Percentiles rank a stretch among this genome's conserved stretches.
phyloP scores from a whole-genome alignment of 106 monocot species.

The Allium sativum region DNA sequence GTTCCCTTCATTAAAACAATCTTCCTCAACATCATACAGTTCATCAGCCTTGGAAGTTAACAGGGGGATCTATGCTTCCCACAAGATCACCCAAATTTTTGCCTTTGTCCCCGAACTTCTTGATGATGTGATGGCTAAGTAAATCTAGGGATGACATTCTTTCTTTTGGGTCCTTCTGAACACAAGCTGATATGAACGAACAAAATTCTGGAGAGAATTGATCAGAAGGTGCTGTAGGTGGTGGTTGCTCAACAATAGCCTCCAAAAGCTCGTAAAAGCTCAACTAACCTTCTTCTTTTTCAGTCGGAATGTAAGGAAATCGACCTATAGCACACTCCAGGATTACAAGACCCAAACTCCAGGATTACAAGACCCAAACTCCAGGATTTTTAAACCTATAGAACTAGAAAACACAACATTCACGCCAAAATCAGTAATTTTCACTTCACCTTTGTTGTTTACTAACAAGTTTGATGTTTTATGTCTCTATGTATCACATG shows the following conservation, averaged over 20 bases:
- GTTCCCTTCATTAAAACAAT: no score
- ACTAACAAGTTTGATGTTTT: conserved; percentile 78
- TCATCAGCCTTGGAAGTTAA: conserved; percentile 30
- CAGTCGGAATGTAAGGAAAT: conserved; percentile 71
- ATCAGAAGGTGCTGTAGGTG: conserved; percentile 80
- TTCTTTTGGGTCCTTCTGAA: conserved; percentile 68
- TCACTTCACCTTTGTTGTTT: conserved; percentile 73
- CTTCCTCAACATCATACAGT: no score
- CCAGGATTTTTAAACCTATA: conserved; percentile 88
- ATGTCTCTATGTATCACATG: conserved; percentile 93
- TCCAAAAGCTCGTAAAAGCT: conserved; percentile 95
- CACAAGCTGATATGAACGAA: conserved; percentile 84
- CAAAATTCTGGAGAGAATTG: conserved; percentile 98
- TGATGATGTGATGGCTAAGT: conserved; percentile 82
- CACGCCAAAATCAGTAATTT: conserved; percentile 96
- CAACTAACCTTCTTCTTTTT: conserved; percentile 56
- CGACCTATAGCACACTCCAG: conserved; percentile 92
- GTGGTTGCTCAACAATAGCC: conserved; percentile 77
- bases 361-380: conserved; percentile 75
- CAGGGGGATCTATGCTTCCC: conserved; percentile 56
- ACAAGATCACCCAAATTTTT: conserved; percentile 61
- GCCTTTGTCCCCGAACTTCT: conserved; percentile 90
- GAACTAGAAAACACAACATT: conserved; percentile 80
- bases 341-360: no score
- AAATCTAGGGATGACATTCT: conserved; percentile 83